phyloP scores from a whole-genome alignment of 305 asterid genomes.

The Fraxinus sp. region DNA sequence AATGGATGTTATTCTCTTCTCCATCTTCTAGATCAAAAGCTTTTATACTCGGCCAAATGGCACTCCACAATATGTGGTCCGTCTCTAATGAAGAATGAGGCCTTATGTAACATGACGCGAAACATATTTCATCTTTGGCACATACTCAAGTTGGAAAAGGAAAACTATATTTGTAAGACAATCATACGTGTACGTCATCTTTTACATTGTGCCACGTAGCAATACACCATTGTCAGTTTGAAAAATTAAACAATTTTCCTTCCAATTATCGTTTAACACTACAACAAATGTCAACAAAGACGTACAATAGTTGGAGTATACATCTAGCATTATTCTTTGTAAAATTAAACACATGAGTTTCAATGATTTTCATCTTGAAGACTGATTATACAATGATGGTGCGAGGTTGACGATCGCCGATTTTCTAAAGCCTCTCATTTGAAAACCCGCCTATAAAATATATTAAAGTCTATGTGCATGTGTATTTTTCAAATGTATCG shows the following conservation, averaged over 20 bases:
- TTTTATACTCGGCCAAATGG: neutral
- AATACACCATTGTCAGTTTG: no score
- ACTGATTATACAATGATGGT: no score
- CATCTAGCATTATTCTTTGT: no score
- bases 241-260: no score
- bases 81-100: neutral
- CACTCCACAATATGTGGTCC: neutral
- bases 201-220: no score
- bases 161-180: no score
- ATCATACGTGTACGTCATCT: no score
- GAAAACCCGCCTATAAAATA: no score
- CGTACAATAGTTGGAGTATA: no score
- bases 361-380: neutral
- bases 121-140: neutral
- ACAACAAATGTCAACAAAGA: no score
- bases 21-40: neutral
- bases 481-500: neutral
- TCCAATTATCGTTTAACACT: no score
- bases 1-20: neutral
- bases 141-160: neutral
- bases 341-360: no score
- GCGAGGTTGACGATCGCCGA: neutral
- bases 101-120: neutral
- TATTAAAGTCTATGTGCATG: neutral
- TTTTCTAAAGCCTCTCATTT: neutral